These are phyloP conservation scores for Eleusine coracana DNA, from an alignment of 176 grass and related monocot genomes.

Conservation along the genomic window DNA sequence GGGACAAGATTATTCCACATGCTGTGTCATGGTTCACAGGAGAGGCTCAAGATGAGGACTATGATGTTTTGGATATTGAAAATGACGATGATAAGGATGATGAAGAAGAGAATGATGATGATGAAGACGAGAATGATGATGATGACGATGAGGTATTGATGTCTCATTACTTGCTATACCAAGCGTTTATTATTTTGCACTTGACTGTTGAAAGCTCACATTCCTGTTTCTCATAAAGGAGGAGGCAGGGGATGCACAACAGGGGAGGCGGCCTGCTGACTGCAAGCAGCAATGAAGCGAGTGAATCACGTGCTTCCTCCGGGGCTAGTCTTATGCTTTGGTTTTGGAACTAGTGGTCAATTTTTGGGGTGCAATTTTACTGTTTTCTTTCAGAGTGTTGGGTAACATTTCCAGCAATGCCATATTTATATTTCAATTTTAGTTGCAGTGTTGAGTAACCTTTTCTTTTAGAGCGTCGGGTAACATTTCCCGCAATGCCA, in stretches of 20 bases:
- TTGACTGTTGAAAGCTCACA: not conserved
- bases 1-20: constrained; percentile 94
- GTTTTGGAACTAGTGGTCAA: too few relatives aligned
- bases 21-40: constrained; percentile 93
- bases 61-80: constrained; percentile 68
- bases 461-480: too few relatives aligned
- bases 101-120: constrained; percentile 38
- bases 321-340: too few relatives aligned
- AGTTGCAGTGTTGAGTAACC: too few relatives aligned
- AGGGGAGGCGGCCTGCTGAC: constrained; percentile 70
- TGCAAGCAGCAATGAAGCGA: constrained; percentile 67
- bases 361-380: too few relatives aligned
- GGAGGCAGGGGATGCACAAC: constrained; percentile 62
- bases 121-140: constrained; percentile 38
- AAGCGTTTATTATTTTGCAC: not conserved
- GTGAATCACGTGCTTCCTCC: too few relatives aligned
- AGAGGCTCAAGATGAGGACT: constrained; percentile 81
- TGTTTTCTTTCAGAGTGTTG: too few relatives aligned
- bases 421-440: too few relatives aligned
- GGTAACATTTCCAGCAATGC: too few relatives aligned
- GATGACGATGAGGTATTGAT: constrained; percentile 45
- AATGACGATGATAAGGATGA: constrained; percentile 54
- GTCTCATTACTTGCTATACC: too few relatives aligned
- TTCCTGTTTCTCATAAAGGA: constrained; percentile 24
- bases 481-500: too few relatives aligned